phyloP scores from a whole-genome alignment of 129 eudicot genomes.

The Flaveria ramosissima region DNA sequence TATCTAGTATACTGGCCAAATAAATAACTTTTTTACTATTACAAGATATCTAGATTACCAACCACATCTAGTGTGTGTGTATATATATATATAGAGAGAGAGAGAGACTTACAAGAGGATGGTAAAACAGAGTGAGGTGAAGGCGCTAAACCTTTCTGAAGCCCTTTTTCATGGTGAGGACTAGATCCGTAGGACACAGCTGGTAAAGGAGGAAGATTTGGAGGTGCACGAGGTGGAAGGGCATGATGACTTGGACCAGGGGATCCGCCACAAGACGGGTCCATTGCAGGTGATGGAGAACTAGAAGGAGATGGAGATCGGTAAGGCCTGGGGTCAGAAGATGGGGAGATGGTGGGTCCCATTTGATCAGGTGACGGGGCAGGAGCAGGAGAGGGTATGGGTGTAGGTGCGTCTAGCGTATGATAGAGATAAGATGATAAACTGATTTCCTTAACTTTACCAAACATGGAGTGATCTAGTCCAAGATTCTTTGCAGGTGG shows the following conservation, averaged over 20 bases:
- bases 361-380: constrained; percentile 28
- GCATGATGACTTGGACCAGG: constrained; percentile 31
- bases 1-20: background rate
- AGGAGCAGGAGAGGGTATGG: constrained; percentile 55
- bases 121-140: constrained; percentile 35
- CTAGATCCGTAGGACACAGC: constrained; percentile 46
- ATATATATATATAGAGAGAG: constrained; percentile 3
- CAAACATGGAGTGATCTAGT: constrained; percentile 67
- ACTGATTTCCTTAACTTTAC: constrained; percentile 77
- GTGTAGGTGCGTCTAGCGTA: constrained; percentile 45
- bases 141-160: constrained; percentile 38
- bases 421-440: constrained; percentile 61
- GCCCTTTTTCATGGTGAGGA: constrained; percentile 32
- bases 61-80: background rate
- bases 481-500: constrained; percentile 70
- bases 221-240: constrained; percentile 37
- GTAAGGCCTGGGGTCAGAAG: constrained; percentile 22
- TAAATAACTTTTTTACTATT: background rate
- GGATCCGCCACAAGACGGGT: constrained; percentile 42
- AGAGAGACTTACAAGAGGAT: constrained; percentile 56
- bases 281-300: constrained; percentile 50
- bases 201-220: constrained; percentile 54
- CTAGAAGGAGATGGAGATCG: constrained; percentile 43
- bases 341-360: constrained; percentile 48
- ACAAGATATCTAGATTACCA: constrained; percentile 1